A percentile compares a stretch with the other conserved stretches of the same genome.
Evolutionary conservation across 305 asterid species (phyloP).

Genomic region (Caryopteris hybrid): DNA sequence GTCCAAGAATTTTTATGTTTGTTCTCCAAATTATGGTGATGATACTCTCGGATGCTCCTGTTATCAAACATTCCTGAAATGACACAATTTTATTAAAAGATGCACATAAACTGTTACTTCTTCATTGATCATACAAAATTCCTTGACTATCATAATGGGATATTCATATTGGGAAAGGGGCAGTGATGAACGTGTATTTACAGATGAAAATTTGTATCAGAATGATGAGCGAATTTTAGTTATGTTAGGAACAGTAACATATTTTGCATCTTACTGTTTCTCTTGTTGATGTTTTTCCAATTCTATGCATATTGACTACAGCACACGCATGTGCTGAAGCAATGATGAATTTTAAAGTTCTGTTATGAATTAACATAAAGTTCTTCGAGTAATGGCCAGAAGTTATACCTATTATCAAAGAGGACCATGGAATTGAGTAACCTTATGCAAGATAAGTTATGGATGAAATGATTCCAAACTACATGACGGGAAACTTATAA

Average conservation of each 20-base stretch:
- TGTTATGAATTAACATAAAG: background rate
- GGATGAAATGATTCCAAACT: background rate
- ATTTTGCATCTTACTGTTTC: background rate
- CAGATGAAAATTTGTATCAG: background rate
- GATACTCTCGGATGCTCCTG: too few relatives aligned
- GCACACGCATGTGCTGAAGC: background rate
- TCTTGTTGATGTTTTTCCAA: background rate
- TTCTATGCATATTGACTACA: background rate
- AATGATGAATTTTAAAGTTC: background rate
- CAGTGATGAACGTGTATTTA: too few relatives aligned
- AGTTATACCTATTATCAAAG: background rate
- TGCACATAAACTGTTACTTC: too few relatives aligned
- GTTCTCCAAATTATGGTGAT: too few relatives aligned
- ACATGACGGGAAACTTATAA: background rate
- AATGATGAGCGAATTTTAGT: background rate
- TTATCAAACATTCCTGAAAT: too few relatives aligned
- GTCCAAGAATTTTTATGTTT: too few relatives aligned
- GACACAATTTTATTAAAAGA: too few relatives aligned
- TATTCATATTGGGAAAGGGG: too few relatives aligned
- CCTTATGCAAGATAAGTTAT: background rate
- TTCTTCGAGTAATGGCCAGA: background rate
- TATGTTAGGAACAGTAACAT: background rate
- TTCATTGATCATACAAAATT: too few relatives aligned
- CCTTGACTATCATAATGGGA: too few relatives aligned
- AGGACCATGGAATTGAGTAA: background rate